Conservation (phyloP, 2,329 filamentous ascomycete genomes). For the Ramularia collo-cygni region DNA sequence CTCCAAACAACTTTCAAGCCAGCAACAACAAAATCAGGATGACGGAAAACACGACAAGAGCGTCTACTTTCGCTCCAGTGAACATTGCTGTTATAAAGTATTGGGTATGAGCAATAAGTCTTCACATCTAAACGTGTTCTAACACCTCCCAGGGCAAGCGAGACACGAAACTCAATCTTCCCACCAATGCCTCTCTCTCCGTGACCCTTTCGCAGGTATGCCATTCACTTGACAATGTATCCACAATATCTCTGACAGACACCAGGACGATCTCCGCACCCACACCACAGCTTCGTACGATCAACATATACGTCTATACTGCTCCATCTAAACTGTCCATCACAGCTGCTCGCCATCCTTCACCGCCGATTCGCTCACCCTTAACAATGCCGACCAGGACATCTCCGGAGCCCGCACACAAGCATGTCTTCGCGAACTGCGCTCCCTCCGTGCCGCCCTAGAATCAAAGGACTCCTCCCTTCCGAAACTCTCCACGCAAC, state of each 20-base stretch:
- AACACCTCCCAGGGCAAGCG: conserved; percentile 99
- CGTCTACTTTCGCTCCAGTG: conserved; percentile 92
- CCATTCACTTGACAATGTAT: too few relatives aligned
- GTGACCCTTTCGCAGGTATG: conserved; percentile 67
- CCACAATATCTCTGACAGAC: too few relatives aligned
- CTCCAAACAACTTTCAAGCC: too few relatives aligned
- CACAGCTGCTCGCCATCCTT: conserved; percentile 64
- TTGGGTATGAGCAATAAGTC: too few relatives aligned
- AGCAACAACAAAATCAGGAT: too few relatives aligned
- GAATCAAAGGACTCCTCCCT: conserved; percentile 66
- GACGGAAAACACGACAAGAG: conserved; percentile 61
- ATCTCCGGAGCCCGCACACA: conserved; percentile 85
- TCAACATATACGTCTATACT: too few relatives aligned
- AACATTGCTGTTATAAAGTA: conserved; percentile 99
- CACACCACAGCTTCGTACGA: conserved; percentile 75
- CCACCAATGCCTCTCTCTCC: conserved; percentile 90
- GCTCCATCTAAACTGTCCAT: too few relatives aligned
- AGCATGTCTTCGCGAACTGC: conserved; percentile 84
- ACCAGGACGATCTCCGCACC: conserved; percentile 81
- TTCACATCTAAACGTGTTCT: too few relatives aligned
- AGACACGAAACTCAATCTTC: conserved; percentile 61
- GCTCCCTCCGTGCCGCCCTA: conserved; percentile 65
- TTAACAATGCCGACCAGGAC: conserved; percentile 79
- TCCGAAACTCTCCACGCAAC: conserved; percentile 71
- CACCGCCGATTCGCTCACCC: conserved; percentile 63